Evolutionary conservation across 805 yeast species (phyloP).

Genomic region (Saccharomycodes ludwigii): DNA sequence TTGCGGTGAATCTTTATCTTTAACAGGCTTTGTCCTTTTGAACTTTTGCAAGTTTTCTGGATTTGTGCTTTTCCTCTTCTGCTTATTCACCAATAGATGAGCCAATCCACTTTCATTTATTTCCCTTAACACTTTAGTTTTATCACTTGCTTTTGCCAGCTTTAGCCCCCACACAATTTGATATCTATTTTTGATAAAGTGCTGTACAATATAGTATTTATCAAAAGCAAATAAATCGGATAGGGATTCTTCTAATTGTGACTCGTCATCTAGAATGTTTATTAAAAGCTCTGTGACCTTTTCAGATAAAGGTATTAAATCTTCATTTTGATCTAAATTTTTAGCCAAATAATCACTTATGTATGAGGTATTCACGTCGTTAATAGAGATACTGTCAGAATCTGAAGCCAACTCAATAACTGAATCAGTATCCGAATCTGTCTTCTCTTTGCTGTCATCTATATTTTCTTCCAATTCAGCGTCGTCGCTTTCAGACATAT

Average conservation of each 20-base stretch:
- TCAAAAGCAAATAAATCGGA: not conserved
- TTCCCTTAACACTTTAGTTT: not conserved
- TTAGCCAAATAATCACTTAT: not conserved
- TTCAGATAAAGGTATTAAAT: not conserved
- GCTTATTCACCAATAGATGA: not conserved
- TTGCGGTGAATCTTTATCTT: constrained; percentile 51
- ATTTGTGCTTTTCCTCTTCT: constrained; percentile 2
- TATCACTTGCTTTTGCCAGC: not conserved
- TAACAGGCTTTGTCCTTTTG: constrained; percentile 33
- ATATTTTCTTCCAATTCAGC: constrained; percentile 20
- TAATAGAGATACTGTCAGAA: too few relatives aligned
- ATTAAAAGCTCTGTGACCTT: not conserved
- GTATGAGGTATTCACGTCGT: not conserved
- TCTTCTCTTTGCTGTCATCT: constrained; percentile 17
- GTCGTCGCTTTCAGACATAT: constrained; percentile 13
- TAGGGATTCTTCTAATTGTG: not conserved
- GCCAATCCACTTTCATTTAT: constrained; percentile 1
- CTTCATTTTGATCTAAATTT: not conserved
- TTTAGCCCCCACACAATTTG: not conserved
- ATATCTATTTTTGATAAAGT: not conserved
- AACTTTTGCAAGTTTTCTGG: not conserved
- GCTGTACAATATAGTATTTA: not conserved
- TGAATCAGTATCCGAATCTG: constrained; percentile 2
- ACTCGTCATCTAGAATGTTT: not conserved
- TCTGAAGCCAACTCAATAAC: constrained; percentile 1